phyloP scores from a whole-genome alignment of 2,329 filamentous ascomycete genomes.

The Didymella arachidicola region DNA sequence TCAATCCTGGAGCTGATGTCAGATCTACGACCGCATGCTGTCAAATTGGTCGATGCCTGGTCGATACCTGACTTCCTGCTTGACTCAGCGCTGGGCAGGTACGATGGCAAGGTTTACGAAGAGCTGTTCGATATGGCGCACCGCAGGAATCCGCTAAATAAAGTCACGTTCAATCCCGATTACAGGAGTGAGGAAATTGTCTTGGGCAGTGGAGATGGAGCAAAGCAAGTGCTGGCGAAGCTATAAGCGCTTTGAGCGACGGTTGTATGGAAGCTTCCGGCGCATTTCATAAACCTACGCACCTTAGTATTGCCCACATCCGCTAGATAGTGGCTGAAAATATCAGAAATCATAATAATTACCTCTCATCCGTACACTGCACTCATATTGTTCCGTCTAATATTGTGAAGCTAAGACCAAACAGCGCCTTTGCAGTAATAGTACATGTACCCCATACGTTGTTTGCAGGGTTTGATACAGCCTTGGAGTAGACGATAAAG shows the following conservation, averaged over 20 bases:
- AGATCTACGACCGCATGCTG: conserved; percentile 59
- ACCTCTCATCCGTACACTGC: too few species aligned
- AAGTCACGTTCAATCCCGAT: conserved; percentile 59
- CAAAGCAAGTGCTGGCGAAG: conserved; percentile 38
- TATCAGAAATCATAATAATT: too few species aligned
- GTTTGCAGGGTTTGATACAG: too few species aligned
- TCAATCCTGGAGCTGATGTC: conserved; percentile 58
- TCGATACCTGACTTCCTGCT: conserved; percentile 62
- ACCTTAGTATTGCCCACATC: too few species aligned
- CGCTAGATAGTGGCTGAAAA: too few species aligned
- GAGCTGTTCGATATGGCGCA: conserved; percentile 62
- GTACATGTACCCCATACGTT: too few species aligned
- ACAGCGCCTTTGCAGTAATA: too few species aligned
- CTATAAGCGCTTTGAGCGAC: conserved; percentile 17
- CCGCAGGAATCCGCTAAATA: conserved; percentile 60
- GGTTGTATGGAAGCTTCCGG: too few species aligned
- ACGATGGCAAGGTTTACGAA: conserved; percentile 63
- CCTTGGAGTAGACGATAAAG: too few species aligned
- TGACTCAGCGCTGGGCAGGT: conserved; percentile 60
- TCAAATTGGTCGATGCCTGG: conserved; percentile 62
- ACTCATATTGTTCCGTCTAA: too few species aligned
- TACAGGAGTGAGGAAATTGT: conserved; percentile 60
- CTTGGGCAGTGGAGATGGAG: conserved; percentile 54
- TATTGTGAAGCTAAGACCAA: too few species aligned
- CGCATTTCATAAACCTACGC: too few species aligned